Evolutionary conservation across 257 asterid species (phyloP).

Genomic region (Gynochthodes officinalis): DNA sequence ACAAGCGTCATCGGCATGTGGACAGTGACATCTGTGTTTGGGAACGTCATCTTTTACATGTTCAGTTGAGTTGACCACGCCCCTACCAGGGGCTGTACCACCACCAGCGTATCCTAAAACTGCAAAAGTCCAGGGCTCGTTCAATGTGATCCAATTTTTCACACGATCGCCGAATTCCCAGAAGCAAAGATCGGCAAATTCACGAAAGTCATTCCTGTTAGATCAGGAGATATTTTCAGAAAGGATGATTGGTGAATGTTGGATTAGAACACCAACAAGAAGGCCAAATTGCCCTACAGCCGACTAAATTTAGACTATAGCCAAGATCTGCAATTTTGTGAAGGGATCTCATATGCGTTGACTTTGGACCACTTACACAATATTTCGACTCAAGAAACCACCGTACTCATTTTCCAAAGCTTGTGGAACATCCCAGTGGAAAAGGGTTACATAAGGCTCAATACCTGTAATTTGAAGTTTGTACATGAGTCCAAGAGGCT

Average conservation of each 20-base stretch:
- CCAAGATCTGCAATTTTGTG: too few relatives aligned
- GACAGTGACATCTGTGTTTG: not conserved
- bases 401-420: slow-evolving; percentile 20
- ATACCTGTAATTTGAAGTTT: slow-evolving; percentile 5
- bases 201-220: slow-evolving; percentile 29
- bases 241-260: too few relatives aligned
- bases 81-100: slow-evolving; percentile 24
- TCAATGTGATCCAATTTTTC: slow-evolving; percentile 37
- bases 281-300: too few relatives aligned
- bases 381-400: slow-evolving; percentile 13
- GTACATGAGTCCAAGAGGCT: not conserved
- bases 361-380: slow-evolving; percentile 7
- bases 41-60: not conserved
- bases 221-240: not conserved
- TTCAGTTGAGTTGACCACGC: slow-evolving; percentile 4
- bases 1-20: not conserved
- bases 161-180: slow-evolving; percentile 45
- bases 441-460: slow-evolving; percentile 17
- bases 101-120: slow-evolving; percentile 17
- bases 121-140: slow-evolving; percentile 30
- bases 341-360: too few relatives aligned
- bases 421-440: slow-evolving; percentile 26
- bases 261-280: too few relatives aligned
- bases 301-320: too few relatives aligned
- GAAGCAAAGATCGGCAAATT: slow-evolving; percentile 38